Evolutionary conservation across 306 rosid genomes (phyloP), one percentile per base, ranked within the genome.

Genomic region (Malus sylvestris): DNA sequence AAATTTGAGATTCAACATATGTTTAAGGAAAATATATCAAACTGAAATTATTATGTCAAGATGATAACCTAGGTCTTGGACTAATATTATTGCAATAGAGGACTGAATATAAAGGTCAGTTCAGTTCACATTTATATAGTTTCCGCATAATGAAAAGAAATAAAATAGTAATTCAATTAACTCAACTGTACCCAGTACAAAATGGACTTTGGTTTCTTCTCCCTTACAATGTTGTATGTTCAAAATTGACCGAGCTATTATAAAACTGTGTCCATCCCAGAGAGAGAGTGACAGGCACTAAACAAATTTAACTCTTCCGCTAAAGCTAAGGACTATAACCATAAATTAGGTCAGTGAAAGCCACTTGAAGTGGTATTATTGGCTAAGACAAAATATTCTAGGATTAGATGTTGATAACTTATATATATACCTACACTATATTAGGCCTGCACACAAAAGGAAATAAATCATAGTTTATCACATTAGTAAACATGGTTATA

Each of bases 401-500:
- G 7, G 55, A 15, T 16, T 49, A 2, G 20, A 49, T 16, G 55
- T 49, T 49, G 55, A 49, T 49, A 49, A 49, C 55, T 49, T 15
- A 49, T 5, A 5, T 14, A 49, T 49, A 20, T 15, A 49, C 55
- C 20, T 49, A 49, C 6, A 49, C 55, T 15, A 14, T 49, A 15
- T 49, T 49, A 49, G 55, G 55, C 55, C 55, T 5, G 8, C 55
- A 49, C 45, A 25, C 8, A 60, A 63, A 63, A 23, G n/a, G 49
- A 61, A 25, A 20, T 55, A 55, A 25, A 5, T 49, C 45, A 49
- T 13, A 62, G 57, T 8, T 58, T 13, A 69, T 71, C 49, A 38
- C 49, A 52, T 71, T 77, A 70, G 73, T 82, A 75, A 71, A 57
- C 59, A 82, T 72, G 74, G 75, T 64, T 78, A 71, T 81, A 85